Base-by-base conservation (phyloP, 106 monocot species). In the Phalaenopsis equestris region DNA sequence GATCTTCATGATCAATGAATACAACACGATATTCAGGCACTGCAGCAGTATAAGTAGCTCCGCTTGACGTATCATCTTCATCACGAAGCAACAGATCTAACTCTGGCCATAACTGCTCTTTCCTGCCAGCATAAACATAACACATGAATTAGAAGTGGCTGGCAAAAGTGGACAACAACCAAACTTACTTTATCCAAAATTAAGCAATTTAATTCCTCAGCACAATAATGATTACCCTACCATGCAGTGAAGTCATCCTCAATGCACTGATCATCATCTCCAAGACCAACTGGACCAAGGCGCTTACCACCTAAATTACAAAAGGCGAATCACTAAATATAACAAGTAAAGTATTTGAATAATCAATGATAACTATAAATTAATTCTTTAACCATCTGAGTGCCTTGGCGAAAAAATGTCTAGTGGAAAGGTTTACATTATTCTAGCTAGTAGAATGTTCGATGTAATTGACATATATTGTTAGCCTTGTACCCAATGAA, bases 261-360 rank as follows among this genome's bases (percentile, higher is more conserved):
- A 65, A 95, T 93, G 80, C 89, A 95, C 52, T 95, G 92, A 86
- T 95, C 95, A 95, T 95, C 95, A 81, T 95, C 95, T 48, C 95
- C 95, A 79, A 95, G 91, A 30, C 95, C 95, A 47, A 93, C 80
- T 48, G 86, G 84, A 46, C 85, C 80, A 76, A 95, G 83, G 10
- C 87, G 87, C 56, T 98, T 98, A 18, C 85, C 94, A 82, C 97
- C 97, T 96, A 74, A 47, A 81, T 11, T 65, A 80, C 45, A 41
- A 75, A 64, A 55, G 4, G 47, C 42, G 24, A 42, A 7, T 78
- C 19, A 78, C 41, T 38, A 7, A 58, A n/a, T 78, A 14, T 14
- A n/a, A 78, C 19, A 78, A 11, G 15, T 41, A 42, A 36, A 78
- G 4, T 17, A 78, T 46, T 77, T 37, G 48, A 82, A 42, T 18